Evolutionary conservation across 2,329 filamentous ascomycete genomes (phyloP).

Genomic region (Stachybotrys elegans): DNA sequence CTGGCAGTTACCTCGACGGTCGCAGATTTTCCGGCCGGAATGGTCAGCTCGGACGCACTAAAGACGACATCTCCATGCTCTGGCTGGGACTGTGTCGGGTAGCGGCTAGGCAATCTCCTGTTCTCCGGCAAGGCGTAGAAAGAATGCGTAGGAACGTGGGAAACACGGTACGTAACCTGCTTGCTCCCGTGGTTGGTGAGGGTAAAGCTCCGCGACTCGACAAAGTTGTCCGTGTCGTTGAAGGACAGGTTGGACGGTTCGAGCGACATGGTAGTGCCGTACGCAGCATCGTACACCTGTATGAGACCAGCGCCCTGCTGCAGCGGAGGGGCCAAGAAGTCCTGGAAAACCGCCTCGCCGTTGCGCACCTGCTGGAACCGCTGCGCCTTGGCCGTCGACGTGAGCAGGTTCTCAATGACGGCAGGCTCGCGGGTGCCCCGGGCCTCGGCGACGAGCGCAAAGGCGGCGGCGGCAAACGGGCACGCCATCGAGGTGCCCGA

Average conservation of each 20-base stretch:
- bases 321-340: constrained; percentile 46
- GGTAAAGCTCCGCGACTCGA: constrained; percentile 42
- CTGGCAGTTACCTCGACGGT: constrained; percentile 40
- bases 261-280: constrained; percentile 42
- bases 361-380: constrained; percentile 33
- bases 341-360: constrained; percentile 28
- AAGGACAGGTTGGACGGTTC: constrained; percentile 55
- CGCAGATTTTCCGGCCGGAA: constrained; percentile 36
- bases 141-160: constrained; percentile 44
- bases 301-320: constrained; percentile 59
- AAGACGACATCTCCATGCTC: constrained; percentile 31
- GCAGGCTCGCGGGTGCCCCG: constrained; percentile 46
- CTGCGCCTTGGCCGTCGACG: constrained; percentile 43
- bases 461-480: constrained; percentile 43
- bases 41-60: constrained; percentile 35
- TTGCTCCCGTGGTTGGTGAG: constrained; percentile 49
- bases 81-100: constrained; percentile 39
- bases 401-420: constrained; percentile 43
- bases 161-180: constrained; percentile 46
- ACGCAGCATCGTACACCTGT: constrained; percentile 54
- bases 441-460: constrained; percentile 47
- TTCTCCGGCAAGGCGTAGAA: constrained; percentile 38
- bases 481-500: not conserved
- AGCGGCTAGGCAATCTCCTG: constrained; percentile 30
- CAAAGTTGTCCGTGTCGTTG: constrained; percentile 58